Percentiles rank a stretch among this genome's conserved stretches.
phyloP scores from a whole-genome alignment of 1,284 basidiomycete species.

The Pseudozyma hubeiensis region DNA sequence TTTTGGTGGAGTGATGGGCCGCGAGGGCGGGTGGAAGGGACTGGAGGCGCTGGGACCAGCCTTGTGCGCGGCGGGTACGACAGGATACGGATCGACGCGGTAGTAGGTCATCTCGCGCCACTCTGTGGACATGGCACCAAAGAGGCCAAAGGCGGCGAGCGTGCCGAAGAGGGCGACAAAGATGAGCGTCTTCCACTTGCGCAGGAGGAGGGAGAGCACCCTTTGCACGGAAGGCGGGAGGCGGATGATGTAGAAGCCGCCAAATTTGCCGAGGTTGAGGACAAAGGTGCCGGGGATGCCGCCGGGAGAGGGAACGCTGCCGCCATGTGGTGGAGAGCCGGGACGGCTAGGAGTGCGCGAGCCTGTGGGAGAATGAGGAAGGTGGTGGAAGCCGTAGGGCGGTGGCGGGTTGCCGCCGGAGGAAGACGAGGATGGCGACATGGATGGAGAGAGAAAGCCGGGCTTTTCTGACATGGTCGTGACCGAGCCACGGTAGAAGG shows the following conservation, averaged over 20 bases:
- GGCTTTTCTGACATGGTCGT: constrained; percentile 54
- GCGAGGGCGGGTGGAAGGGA: constrained; percentile 45
- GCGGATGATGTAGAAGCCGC: constrained; percentile 60
- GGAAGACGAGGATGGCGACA: constrained; percentile 59
- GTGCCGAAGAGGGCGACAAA: constrained; percentile 58
- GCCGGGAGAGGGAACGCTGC: constrained; percentile 51
- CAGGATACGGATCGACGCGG: constrained; percentile 63
- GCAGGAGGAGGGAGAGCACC: constrained; percentile 50
- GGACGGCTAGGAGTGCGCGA: constrained; percentile 56
- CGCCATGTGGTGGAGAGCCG: constrained; percentile 59
- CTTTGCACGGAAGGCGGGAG: constrained; percentile 51
- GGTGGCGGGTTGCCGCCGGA: constrained; percentile 58
- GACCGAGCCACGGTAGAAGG: constrained; percentile 2
- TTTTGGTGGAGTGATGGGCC: constrained; percentile 58
- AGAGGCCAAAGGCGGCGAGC: constrained; percentile 58
- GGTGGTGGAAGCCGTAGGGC: constrained; percentile 61
- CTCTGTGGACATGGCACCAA: constrained; percentile 66
- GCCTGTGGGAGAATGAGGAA: constrained; percentile 56
- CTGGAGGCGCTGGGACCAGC: constrained; percentile 20
- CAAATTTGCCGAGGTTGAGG: constrained; percentile 59
- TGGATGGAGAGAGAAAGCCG: constrained; percentile 52
- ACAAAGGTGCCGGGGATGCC: constrained; percentile 57
- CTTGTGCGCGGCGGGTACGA: constrained; percentile 48
- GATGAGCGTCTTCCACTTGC: constrained; percentile 65
- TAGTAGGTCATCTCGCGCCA: constrained; percentile 69